These are phyloP conservation scores for Cystobasidium pallidum DNA, from an alignment of 1,284 basidiomycete genomes.

Conservation along the genomic window DNA sequence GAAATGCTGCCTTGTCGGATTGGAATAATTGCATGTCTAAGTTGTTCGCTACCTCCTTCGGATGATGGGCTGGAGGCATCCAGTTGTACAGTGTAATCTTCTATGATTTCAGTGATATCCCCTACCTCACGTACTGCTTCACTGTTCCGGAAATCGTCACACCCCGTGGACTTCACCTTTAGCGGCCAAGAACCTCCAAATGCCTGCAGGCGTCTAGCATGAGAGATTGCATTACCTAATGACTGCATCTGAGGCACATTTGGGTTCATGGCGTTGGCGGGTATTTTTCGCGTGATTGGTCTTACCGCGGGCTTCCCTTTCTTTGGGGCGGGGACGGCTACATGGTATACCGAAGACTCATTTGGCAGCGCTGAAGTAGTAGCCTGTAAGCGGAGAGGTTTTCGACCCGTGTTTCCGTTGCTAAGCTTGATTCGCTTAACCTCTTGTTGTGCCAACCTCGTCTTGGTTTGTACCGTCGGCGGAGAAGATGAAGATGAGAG, in stretches of 20 bases:
- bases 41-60: too few relatives aligned
- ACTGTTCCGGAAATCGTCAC: neutral
- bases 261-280: neutral
- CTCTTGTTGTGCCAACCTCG: neutral
- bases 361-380: neutral
- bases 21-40: neutral
- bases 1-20: neutral
- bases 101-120: conserved; percentile 28
- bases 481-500: conserved; percentile 5
- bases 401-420: neutral
- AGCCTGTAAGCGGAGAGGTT: conserved; percentile 13
- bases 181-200: conserved; percentile 32
- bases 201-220: conserved; percentile 9
- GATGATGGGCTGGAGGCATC: neutral
- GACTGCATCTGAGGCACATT: neutral
- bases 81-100: conserved; percentile 21
- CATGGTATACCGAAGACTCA: neutral
- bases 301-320: neutral
- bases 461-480: neutral
- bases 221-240: conserved; percentile 4
- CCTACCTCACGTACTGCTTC: neutral
- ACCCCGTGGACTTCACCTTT: neutral
- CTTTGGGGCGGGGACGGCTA: neutral
- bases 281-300: conserved; percentile 15
- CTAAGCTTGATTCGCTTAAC: neutral